A percentile compares a stretch with the other conserved stretches of the same genome.
Conservation (phyloP, 1,284 basidiomycete genomes). For the Pulveroboletus sp. region DNA sequence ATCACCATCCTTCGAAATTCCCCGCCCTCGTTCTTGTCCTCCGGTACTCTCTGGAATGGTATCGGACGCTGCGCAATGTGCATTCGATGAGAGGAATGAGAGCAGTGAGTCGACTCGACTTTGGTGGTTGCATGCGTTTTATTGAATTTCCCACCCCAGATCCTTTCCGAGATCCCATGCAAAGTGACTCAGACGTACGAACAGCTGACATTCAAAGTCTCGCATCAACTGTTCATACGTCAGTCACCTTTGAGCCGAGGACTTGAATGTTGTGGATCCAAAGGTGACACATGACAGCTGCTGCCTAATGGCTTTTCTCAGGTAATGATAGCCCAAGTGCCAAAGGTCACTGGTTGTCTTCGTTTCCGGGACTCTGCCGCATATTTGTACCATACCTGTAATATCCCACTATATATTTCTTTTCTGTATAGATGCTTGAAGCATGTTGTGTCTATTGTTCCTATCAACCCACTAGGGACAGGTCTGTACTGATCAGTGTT, state of each 20-base stretch:
- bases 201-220: neutral
- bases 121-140: no score
- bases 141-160: neutral
- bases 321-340: no score
- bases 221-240: conserved; percentile 10
- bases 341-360: no score
- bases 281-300: neutral
- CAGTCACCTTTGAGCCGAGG: conserved; percentile 3
- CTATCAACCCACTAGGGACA: no score
- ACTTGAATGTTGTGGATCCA: neutral
- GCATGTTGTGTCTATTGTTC: no score
- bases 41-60: neutral
- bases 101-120: neutral
- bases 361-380: no score
- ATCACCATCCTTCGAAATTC: no score
- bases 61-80: neutral
- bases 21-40: neutral
- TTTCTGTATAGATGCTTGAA: no score
- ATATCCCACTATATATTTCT: no score
- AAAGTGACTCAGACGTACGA: conserved; percentile 7
- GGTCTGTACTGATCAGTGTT: no score
- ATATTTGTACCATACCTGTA: no score
- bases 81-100: neutral
- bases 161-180: neutral
- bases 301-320: no score